Base-by-base conservation (phyloP, 2,329 filamentous ascomycete genomes). In the Aspergillus japonicus region DNA sequence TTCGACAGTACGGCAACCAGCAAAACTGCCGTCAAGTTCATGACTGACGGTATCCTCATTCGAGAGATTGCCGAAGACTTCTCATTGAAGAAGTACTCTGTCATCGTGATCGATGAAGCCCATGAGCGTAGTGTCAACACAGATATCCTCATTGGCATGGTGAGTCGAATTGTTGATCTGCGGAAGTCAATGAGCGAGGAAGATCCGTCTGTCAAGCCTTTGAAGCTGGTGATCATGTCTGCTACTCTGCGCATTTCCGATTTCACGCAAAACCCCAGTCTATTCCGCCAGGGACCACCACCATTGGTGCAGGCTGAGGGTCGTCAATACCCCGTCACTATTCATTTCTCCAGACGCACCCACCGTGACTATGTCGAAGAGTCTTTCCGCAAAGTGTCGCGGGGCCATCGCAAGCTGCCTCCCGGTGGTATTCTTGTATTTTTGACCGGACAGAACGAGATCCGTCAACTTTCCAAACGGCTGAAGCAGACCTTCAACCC, bases 181-280 rank as follows among this genome's bases (percentile, higher is more conserved):
- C 86, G 95, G 60, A 85, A 89, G 56, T 86, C 91, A 44, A 84
- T 97, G 78, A 85, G 86, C 7, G 80, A 84, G 61, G 89, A 95
- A 73, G 85, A 95, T 61, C 79, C 88, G 0, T 84, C 85, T 1
- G 78, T 90, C 29, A 89, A 87, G 64, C 92, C 93, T 0, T 77
- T 99, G 55, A 99, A 98, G 77, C 83, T 99, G 8, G 86, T 99
- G 61, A 96, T 99, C 77, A 99, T 99, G 96, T 98, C 94, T 61
- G 95, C 95, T 48, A 99, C 95, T 2, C 81, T 99, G 35, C 85
- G 92, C 60, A 91, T 98, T 50, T 90, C 92, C 12, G 94, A 98
- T 71, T 90, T 99, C 67, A 92, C 91, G 0, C 85, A 92, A 71
- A 98, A 99, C 70, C 79, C 85, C 8, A 87, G 84, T 16, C 81